Base-by-base conservation (phyloP, 495 filamentous ascomycete genomes). In the Penicillium maclennaniae region DNA sequence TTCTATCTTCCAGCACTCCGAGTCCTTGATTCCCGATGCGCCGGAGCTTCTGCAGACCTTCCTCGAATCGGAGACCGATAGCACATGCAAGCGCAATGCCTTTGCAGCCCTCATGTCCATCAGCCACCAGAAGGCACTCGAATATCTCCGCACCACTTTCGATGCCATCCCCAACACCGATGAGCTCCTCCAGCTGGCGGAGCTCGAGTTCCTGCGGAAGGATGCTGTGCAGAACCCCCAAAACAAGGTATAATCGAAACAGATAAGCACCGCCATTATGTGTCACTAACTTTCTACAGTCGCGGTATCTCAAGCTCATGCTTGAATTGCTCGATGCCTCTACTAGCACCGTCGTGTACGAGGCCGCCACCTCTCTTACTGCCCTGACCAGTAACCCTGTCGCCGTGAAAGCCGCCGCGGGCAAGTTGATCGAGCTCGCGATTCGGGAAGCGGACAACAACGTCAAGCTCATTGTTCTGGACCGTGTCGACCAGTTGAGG, bases 391-490 rank as follows among this genome's bases (percentile, higher is more conserved):
- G 82, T 69, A 99, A 97, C 71, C 92, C 95, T 8, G 93, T 97
- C 37, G 95, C 92, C 37, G 92, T 99, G 42, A 99, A 97, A 70
- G 95, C 95, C 38, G 92, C 95, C 15, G 95, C 95, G 4, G 79
- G 80, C 44, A 99, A 99, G 67, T 92, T 97, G 68, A 95, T 96
- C 50, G 95, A 99, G 66, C 83, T 99, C 1, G 87, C 87, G 56
- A 97, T 98, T 63, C 92, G 92, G 71, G 93, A 97, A 70, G 87
- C 93, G 4, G 93, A 98, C 66, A 98, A 98, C 76, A 98, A 98
- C 63, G 95, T 98, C 51, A 98, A 97, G 73, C 85, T 97, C 26
- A 97, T 98, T 61, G 95, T 97, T 17, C 78, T 98, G 39, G 95
- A 97, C 58, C 89, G 91, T 37, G 92, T 99, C 26, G 88, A 97